Conservation (phyloP, 2,329 filamentous ascomycete species). For the Aureobasidium leucospermi region DNA sequence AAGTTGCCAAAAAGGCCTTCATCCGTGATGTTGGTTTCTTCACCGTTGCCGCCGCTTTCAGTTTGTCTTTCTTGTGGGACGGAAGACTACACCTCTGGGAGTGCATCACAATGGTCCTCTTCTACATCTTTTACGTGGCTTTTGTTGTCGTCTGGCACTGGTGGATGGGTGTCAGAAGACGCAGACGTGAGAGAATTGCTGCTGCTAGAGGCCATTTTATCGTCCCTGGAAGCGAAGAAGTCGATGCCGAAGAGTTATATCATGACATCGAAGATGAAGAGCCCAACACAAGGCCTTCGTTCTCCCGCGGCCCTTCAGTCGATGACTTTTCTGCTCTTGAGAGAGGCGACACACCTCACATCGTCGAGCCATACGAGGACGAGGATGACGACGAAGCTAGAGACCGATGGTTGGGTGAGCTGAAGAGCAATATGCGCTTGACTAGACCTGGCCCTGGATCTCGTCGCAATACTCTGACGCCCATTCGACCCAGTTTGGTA, state of each 20-base stretch:
- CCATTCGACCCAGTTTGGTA: slow-evolving; percentile 86
- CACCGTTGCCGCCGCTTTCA: slow-evolving; percentile 76
- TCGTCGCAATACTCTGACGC: slow-evolving; percentile 67
- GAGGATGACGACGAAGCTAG: slow-evolving; percentile 58
- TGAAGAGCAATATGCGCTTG: slow-evolving; percentile 89
- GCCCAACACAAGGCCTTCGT: slow-evolving; percentile 29
- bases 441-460: slow-evolving; percentile 58
- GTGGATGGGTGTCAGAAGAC: slow-evolving; percentile 60
- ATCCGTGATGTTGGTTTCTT: slow-evolving; percentile 90
- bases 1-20: slow-evolving; percentile 82
- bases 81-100: slow-evolving; percentile 83
- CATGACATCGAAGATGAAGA: slow-evolving; percentile 47
- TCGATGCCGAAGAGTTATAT: slow-evolving; percentile 48
- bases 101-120: slow-evolving; percentile 79
- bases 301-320: slow-evolving; percentile 41
- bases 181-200: slow-evolving; percentile 57
- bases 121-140: slow-evolving; percentile 83
- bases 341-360: slow-evolving; percentile 38
- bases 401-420: slow-evolving; percentile 63
- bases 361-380: slow-evolving; percentile 50
- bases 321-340: slow-evolving; percentile 60
- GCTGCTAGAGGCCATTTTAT: slow-evolving; percentile 69
- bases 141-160: slow-evolving; percentile 92
- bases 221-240: slow-evolving; percentile 46
- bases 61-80: slow-evolving; percentile 79